Evolutionary conservation across 306 rosid genomes (phyloP), one percentile per base, ranked within the genome.

Genomic region (Heteromeles arbutifolia): DNA sequence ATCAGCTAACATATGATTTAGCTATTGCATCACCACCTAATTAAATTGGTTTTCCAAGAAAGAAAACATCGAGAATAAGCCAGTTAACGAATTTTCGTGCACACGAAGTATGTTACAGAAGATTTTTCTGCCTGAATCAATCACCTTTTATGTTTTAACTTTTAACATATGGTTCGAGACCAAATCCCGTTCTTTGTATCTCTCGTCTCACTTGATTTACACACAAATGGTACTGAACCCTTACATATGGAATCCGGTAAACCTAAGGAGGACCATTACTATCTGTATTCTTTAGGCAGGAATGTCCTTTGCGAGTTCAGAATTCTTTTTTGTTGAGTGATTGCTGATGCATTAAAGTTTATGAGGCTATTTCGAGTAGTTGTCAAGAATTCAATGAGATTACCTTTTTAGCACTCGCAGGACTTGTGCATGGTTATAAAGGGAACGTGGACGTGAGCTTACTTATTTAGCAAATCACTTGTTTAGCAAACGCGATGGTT

Each of bases 21-120:
- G 25, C 39, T 39, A 50, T 43, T 26, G 69, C 25, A 45, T 26
- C 69, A 4, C 29, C 68, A 58, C 39, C 69, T 44, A 74, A 61
- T 50, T 61, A 74, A 73, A 44, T 39, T 73, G 68, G 69, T 25
- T 61, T 73, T 43, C 19, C 37, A 61, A 44, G 19, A 73, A 58
- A 25, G 58, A 43, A 43, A 43, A 39, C 39, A 24, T 17, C 52
- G 17, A 29, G 41, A 8, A 74, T 61, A 74, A 58, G 25, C 25
- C 8, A 21, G 11, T 25, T 11, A 59, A 59, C 48, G 41, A 28
- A 62, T 22, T 44, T 73, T 19, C 8, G 24, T 41, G 21, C 59
- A 6, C 32, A 12, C 53, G 19, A 65, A 34, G 4, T 31, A 34
- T 63, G 18, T 21, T 7, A 1, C 19, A 8, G 18, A 73, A 17